phyloP scores from a whole-genome alignment of 805 yeast genomes.

The Candida tallmaniae region DNA sequence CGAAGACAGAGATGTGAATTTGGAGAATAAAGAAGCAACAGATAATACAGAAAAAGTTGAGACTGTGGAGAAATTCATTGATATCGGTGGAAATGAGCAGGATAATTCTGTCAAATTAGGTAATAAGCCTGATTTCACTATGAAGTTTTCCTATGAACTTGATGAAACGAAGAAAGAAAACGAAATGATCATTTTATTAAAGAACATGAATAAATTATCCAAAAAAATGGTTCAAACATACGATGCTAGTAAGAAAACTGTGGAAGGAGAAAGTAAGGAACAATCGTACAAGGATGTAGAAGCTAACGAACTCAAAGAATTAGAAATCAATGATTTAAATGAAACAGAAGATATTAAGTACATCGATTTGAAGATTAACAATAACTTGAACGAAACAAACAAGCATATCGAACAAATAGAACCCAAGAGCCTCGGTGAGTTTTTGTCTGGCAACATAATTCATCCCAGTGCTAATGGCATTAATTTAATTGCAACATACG shows the following conservation, averaged over 20 bases:
- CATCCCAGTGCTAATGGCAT: slow-evolving; percentile 10
- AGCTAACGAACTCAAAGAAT: slow-evolving; percentile 17
- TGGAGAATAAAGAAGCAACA: slow-evolving; percentile 3
- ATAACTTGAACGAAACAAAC: slow-evolving; percentile 5
- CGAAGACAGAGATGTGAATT: slow-evolving; percentile 12
- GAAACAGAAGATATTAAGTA: slow-evolving; percentile 27
- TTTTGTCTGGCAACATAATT: slow-evolving; percentile 15
- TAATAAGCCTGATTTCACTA: slow-evolving; percentile 82
- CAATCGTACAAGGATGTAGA: neutral
- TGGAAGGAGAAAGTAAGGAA: neutral
- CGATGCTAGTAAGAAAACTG: slow-evolving; percentile 5
- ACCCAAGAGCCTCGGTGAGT: slow-evolving; percentile 12
- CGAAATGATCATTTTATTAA: slow-evolving; percentile 71
- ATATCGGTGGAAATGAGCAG: slow-evolving; percentile 73
- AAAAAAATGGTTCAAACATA: slow-evolving; percentile 60
- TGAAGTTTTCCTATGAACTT: slow-evolving; percentile 66
- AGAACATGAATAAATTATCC: slow-evolving; percentile 85
- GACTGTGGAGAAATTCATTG: slow-evolving; percentile 63
- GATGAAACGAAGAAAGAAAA: slow-evolving; percentile 27
- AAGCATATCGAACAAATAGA: slow-evolving; percentile 1
- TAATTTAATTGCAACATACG: slow-evolving; percentile 23
- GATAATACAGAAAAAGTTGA: slow-evolving; percentile 10
- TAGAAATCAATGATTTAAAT: slow-evolving; percentile 34
- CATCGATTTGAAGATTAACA: slow-evolving; percentile 28
- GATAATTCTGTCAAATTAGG: slow-evolving; percentile 77